Evolutionary conservation across 768 basidiomycete species (phyloP).

Genomic region (Mycena haematopus): DNA sequence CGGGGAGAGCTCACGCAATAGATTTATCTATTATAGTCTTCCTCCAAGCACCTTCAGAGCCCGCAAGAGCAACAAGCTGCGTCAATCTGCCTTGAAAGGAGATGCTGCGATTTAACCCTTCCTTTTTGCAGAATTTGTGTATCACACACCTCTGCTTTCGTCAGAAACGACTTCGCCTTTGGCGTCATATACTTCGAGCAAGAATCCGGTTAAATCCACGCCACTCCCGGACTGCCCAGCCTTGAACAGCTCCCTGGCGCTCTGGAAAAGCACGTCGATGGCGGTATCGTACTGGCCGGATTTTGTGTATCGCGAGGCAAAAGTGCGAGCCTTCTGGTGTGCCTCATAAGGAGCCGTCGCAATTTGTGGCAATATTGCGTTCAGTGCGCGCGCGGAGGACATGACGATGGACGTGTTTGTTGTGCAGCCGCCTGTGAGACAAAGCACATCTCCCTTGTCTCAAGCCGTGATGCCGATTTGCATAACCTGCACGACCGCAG

Average conservation of each 20-base stretch:
- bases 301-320: constrained; percentile 87
- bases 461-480: constrained; percentile 73
- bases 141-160: constrained; percentile 75
- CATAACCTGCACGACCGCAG: constrained; percentile 72
- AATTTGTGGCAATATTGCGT: constrained; percentile 79
- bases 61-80: constrained; percentile 89
- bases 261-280: constrained; percentile 92
- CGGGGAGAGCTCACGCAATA: constrained; percentile 65
- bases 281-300: constrained; percentile 83
- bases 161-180: constrained; percentile 77
- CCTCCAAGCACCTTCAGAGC: constrained; percentile 83
- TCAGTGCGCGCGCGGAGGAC: constrained; percentile 70
- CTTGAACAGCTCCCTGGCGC: constrained; percentile 87
- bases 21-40: constrained; percentile 88
- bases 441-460: background rate
- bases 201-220: constrained; percentile 78
- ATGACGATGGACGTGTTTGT: constrained; percentile 1
- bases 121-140: background rate
- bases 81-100: constrained; percentile 74
- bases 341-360: constrained; percentile 85
- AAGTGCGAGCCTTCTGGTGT: constrained; percentile 96
- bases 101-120: constrained; percentile 28
- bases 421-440: background rate
- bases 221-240: constrained; percentile 89
- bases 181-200: constrained; percentile 84